phyloP scores from a whole-genome alignment of 192 early-diverging fungal species.

The Geosiphon pyriformis region DNA sequence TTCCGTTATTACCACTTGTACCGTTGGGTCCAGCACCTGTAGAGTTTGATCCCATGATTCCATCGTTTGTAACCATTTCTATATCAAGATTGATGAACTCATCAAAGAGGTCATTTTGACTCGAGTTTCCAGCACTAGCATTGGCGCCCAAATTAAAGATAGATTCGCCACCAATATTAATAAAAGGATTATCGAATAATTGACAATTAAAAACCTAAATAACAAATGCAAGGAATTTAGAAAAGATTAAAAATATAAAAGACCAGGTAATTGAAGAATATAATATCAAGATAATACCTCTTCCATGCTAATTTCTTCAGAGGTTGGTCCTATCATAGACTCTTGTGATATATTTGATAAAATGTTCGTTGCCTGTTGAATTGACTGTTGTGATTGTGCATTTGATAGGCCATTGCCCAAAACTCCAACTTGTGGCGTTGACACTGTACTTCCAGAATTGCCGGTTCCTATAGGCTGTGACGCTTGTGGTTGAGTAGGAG shows the following conservation, averaged over 20 bases:
- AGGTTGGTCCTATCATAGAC: no score
- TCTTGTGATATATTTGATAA: neutral
- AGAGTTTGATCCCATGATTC: no score
- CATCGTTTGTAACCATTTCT: neutral
- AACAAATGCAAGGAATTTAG: no score
- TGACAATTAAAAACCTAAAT: no score
- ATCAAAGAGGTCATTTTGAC: neutral
- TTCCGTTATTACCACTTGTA: neutral
- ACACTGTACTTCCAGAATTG: neutral
- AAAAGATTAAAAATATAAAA: no score
- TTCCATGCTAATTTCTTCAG: no score
- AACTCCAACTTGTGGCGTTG: neutral
- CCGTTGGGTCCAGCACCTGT: neutral
- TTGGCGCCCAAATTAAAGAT: neutral
- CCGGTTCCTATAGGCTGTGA: neutral
- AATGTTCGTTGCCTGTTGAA: neutral
- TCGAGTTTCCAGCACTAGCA: neutral
- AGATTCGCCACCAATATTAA: neutral
- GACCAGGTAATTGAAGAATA: no score
- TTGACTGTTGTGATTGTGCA: neutral
- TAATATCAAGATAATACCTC: no score
- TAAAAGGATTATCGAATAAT: no score
- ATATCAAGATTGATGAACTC: neutral
- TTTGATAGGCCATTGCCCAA: neutral
- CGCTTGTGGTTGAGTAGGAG: neutral